Conservation (phyloP, 768 basidiomycete genomes). For the Pleurotus citrinopileatus region DNA sequence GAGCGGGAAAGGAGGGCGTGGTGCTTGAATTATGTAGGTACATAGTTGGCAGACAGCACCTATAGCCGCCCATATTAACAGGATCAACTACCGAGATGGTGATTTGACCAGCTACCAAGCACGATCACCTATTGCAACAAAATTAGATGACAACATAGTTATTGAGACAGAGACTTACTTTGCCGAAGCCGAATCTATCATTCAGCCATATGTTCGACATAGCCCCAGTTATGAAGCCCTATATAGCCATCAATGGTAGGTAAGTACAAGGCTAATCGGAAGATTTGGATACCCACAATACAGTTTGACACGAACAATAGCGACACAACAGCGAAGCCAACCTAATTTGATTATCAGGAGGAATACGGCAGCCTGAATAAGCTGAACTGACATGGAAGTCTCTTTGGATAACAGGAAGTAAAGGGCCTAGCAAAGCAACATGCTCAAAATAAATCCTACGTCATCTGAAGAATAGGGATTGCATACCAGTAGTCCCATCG, state of each 20-base stretch:
- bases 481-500: constrained; percentile 19
- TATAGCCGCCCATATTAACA: too few species aligned
- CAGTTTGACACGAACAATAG: constrained; percentile 40
- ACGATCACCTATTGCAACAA: constrained; percentile 18
- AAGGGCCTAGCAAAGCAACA: constrained; percentile 15
- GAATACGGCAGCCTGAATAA: neutral
- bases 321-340: constrained; percentile 47
- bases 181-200: constrained; percentile 45
- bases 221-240: constrained; percentile 51
- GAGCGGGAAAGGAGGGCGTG: constrained; percentile 51
- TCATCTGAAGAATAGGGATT: neutral
- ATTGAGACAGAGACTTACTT: too few species aligned
- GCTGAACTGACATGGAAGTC: constrained; percentile 20
- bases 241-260: neutral
- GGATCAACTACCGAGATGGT: too few species aligned
- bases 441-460: neutral
- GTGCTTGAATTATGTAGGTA: constrained; percentile 41
- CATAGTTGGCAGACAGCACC: constrained; percentile 40
- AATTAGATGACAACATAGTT: too few species aligned
- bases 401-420: constrained; percentile 24
- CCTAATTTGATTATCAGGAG: constrained; percentile 21
- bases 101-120: constrained; percentile 14
- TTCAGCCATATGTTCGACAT: constrained; percentile 44
- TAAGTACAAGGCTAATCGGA: neutral
- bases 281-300: constrained; percentile 20